Evolutionary conservation across 2,329 filamentous ascomycete genomes (phyloP).

Genomic region (Colletotrichum ledebouriae): DNA sequence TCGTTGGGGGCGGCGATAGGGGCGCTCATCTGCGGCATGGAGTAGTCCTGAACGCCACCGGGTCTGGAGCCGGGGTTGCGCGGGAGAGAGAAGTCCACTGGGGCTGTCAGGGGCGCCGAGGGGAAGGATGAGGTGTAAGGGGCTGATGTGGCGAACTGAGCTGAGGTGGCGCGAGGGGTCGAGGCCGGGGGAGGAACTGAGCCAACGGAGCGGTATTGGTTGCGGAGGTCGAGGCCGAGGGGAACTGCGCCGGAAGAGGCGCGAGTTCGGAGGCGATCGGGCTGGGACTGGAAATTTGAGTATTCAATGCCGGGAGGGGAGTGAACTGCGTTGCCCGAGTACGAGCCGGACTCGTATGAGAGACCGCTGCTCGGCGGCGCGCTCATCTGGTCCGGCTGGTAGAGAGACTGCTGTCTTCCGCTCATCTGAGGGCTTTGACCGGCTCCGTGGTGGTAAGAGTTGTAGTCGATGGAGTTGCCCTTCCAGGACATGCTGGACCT

Average conservation of each 20-base stretch:
- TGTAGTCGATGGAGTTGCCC: constrained; percentile 70
- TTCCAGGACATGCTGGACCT: constrained; percentile 75
- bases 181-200: constrained; percentile 50
- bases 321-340: constrained; percentile 62
- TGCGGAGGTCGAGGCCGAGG: constrained; percentile 60
- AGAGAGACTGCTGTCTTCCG: constrained; percentile 63
- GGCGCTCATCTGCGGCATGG: constrained; percentile 67
- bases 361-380: constrained; percentile 57
- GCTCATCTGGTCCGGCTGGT: constrained; percentile 63
- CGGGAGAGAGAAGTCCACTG: constrained; percentile 65
- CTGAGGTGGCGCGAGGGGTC: constrained; percentile 48
- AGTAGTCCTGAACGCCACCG: constrained; percentile 59
- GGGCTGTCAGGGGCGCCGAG: constrained; percentile 67
- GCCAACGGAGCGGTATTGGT: constrained; percentile 57
- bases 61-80: constrained; percentile 56
- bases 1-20: constrained; percentile 67
- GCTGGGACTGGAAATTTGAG: constrained; percentile 60
- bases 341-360: constrained; percentile 65
- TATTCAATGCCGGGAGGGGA: constrained; percentile 66
- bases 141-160: constrained; percentile 43
- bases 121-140: constrained; percentile 65
- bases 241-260: constrained; percentile 64
- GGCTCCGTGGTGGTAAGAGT: constrained; percentile 62
- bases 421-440: constrained; percentile 61
- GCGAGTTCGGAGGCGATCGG: constrained; percentile 62